Evolutionary conservation across 2,329 filamentous ascomycete genomes (phyloP).

Genomic region (Aspergillus sp.): DNA sequence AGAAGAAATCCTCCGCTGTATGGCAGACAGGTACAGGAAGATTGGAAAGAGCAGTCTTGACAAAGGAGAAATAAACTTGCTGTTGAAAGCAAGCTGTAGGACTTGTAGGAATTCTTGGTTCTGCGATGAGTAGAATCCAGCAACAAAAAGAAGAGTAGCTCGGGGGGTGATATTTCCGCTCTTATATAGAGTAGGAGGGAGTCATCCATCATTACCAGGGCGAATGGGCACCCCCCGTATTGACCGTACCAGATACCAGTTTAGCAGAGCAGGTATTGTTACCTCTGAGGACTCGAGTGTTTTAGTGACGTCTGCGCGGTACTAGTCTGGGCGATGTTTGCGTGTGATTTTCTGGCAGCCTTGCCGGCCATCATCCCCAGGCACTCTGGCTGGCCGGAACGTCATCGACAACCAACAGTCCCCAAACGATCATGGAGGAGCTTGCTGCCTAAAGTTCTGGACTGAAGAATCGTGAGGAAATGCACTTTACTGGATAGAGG

Average conservation of each 20-base stretch:
- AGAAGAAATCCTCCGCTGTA: neutral
- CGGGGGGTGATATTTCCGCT: neutral
- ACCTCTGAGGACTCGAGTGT: neutral
- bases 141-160: neutral
- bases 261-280: neutral
- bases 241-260: neutral
- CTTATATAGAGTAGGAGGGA: neutral
- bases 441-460: too few relatives aligned
- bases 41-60: neutral
- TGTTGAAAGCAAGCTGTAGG: neutral
- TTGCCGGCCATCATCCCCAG: neutral
- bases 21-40: neutral
- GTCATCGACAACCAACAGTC: neutral
- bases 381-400: neutral
- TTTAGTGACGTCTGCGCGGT: neutral
- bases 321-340: neutral
- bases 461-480: too few relatives aligned
- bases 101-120: neutral
- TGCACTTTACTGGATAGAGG: neutral
- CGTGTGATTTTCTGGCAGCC: neutral
- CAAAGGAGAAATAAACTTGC: neutral
- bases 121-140: neutral
- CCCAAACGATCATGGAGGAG: neutral
- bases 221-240: neutral
- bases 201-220: too few relatives aligned